Evolutionary conservation across 805 yeast species (phyloP).

Genomic region (Schwanniomyces pseudopolymorphus): DNA sequence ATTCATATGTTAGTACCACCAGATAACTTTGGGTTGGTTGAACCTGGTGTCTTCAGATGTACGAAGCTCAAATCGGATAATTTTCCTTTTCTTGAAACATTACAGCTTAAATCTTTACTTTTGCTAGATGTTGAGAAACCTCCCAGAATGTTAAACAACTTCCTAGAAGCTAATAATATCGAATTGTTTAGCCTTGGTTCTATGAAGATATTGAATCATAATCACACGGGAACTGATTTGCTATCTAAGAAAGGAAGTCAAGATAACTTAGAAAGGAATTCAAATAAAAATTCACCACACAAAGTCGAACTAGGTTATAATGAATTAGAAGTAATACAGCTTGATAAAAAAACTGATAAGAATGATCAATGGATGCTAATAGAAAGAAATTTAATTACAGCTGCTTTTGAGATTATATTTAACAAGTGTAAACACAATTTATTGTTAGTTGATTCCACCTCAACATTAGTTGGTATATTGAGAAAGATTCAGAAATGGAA

Average conservation of each 20-base stretch:
- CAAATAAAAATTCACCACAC: conserved; percentile 4
- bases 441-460: conserved; percentile 75
- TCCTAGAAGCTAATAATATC: conserved; percentile 57
- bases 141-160: conserved; percentile 64
- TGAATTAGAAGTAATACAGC: conserved; percentile 21
- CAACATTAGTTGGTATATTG: conserved; percentile 75
- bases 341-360: conserved; percentile 23
- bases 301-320: conserved; percentile 1
- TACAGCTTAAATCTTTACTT: conserved; percentile 65
- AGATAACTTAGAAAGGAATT: conserved; percentile 8
- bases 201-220: conserved; percentile 38
- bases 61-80: conserved; percentile 74
- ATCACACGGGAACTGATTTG: conserved; percentile 23
- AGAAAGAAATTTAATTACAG: conserved; percentile 61
- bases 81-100: conserved; percentile 73
- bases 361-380: conserved; percentile 76
- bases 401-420: conserved; percentile 64
- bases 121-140: conserved; percentile 86
- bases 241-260: conserved; percentile 17
- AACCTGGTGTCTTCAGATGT: conserved; percentile 80
- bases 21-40: conserved; percentile 87
- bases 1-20: conserved; percentile 81
- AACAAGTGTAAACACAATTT: conserved; percentile 66
- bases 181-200: conserved; percentile 50
- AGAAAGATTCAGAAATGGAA: conserved; percentile 88